These are phyloP conservation scores for Globisporangium iwayamae DNA, from an alignment of 352 stramenopile species.

Conservation along the genomic window DNA sequence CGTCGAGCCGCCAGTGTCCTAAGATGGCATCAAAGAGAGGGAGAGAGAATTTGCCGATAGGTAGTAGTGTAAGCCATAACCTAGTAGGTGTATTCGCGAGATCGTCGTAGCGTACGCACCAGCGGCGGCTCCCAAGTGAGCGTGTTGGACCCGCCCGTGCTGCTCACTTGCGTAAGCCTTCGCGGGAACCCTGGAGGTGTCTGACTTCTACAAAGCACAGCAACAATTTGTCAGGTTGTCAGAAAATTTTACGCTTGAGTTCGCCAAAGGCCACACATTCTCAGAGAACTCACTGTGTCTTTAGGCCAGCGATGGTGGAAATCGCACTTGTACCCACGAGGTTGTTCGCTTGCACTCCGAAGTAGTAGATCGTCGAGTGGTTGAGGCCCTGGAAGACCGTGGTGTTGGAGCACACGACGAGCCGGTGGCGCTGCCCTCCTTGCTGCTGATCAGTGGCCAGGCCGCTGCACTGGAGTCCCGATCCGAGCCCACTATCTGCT, in stretches of 20 bases:
- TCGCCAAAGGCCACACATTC: background rate
- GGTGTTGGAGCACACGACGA: conserved; percentile 33
- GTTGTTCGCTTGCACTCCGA: conserved; percentile 50
- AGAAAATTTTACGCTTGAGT: background rate
- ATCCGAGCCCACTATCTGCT: conserved; percentile 14
- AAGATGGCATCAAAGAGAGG: background rate
- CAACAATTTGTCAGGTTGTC: no score
- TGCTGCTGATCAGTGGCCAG: background rate
- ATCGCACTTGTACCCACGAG: conserved; percentile 27
- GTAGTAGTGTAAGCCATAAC: background rate
- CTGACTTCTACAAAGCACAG: conserved; percentile 21
- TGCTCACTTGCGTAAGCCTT: conserved; percentile 21
- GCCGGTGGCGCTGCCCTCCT: conserved; percentile 9
- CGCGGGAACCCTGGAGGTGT: conserved; percentile 33
- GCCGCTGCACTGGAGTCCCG: conserved; percentile 24
- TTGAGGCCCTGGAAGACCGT: conserved; percentile 37
- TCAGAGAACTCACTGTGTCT: conserved; percentile 29
- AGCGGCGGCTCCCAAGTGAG: conserved; percentile 41
- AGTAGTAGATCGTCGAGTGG: conserved; percentile 48
- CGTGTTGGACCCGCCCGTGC: conserved; percentile 39
- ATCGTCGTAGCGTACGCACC: conserved; percentile 19
- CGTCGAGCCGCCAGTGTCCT: conserved; percentile 33
- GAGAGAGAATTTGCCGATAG: no score
- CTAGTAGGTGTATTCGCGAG: background rate
- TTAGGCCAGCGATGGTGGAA: conserved; percentile 28